Percentiles rank a stretch among this genome's conserved stretches.
Evolutionary conservation across 495 filamentous ascomycete genomes (phyloP).

Genomic region (Aspergillus incahuasiensis): DNA sequence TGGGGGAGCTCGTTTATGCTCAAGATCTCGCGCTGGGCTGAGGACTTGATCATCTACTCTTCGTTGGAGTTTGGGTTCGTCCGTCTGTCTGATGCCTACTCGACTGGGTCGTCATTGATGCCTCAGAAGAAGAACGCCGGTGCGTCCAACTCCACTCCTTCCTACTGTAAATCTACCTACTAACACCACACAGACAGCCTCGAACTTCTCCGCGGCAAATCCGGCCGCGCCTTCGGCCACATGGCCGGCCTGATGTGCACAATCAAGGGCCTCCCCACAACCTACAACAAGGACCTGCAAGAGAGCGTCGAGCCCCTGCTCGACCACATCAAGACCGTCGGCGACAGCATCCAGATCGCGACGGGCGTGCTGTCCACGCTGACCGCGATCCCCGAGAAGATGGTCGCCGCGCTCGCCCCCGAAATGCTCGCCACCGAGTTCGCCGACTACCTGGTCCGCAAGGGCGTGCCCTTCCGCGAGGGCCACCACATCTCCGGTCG

Average conservation of each 20-base stretch:
- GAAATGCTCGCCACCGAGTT: conserved; percentile 80
- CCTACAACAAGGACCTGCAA: conserved; percentile 95
- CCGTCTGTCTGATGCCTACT: conserved; percentile 78
- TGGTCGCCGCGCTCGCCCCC: conserved; percentile 69
- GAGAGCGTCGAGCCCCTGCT: conserved; percentile 86
- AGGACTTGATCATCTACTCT: conserved; percentile 88
- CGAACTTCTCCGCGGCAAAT: conserved; percentile 85
- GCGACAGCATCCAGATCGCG: conserved; percentile 81
- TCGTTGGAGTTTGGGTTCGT: conserved; percentile 80
- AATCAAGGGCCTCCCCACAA: conserved; percentile 81
- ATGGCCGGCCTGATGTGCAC: conserved; percentile 87
- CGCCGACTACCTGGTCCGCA: conserved; percentile 87
- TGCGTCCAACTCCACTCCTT: conserved; percentile 7
- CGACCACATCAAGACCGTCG: conserved; percentile 81
- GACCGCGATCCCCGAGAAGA: conserved; percentile 64
- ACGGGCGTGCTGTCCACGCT: conserved; percentile 69
- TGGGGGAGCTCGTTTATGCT: conserved; percentile 83
- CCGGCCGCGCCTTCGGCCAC: conserved; percentile 77
- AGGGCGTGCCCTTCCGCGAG: conserved; percentile 73
- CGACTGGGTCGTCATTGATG: conserved; percentile 81
- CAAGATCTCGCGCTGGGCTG: conserved; percentile 81
- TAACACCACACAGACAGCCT: conserved; percentile 63
- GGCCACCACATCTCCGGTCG: conserved; percentile 87
- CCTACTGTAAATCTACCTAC: neutral
- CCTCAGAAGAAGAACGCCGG: conserved; percentile 74